phyloP scores from a whole-genome alignment of 305 asterid species.

The Fraxinus nigra region DNA sequence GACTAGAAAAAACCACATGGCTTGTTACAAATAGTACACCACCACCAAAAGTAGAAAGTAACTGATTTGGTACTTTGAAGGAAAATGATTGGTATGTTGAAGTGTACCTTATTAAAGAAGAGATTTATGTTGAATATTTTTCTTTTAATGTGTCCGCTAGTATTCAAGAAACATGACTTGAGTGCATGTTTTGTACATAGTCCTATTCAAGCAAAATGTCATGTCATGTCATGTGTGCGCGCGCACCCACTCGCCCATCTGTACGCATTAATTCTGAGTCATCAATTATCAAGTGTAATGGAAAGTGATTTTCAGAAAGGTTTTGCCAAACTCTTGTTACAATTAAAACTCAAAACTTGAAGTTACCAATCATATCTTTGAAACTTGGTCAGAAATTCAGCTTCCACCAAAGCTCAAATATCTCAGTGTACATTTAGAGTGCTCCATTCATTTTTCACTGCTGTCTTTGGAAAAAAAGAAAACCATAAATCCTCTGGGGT shows the following conservation, averaged over 20 bases:
- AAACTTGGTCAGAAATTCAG: not conserved
- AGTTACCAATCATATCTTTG: not conserved
- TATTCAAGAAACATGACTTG: not conserved
- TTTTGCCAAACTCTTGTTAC: not conserved
- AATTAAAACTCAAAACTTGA: not conserved
- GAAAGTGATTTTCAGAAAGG: not conserved
- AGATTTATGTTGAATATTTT: not conserved
- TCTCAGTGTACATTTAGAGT: not conserved
- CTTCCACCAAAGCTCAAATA: not conserved
- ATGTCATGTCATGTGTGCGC: too few species aligned
- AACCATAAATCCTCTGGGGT: not conserved
- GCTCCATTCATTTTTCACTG: not conserved
- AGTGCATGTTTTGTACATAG: not conserved
- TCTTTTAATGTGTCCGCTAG: not conserved
- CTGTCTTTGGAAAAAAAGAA: not conserved
- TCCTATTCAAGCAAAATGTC: not conserved
- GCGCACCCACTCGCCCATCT: not conserved
- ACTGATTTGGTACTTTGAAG: not conserved
- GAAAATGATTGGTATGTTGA: not conserved
- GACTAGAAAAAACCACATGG: not conserved
- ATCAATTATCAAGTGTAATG: not conserved
- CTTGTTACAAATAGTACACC: not conserved
- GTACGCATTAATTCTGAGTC: not conserved
- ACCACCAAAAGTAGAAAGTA: not conserved
- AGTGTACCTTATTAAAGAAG: not conserved